Percentiles rank a stretch among this genome's conserved stretches.
Conservation (phyloP, 1,284 basidiomycete species). For the Porogramme epimiltina region DNA sequence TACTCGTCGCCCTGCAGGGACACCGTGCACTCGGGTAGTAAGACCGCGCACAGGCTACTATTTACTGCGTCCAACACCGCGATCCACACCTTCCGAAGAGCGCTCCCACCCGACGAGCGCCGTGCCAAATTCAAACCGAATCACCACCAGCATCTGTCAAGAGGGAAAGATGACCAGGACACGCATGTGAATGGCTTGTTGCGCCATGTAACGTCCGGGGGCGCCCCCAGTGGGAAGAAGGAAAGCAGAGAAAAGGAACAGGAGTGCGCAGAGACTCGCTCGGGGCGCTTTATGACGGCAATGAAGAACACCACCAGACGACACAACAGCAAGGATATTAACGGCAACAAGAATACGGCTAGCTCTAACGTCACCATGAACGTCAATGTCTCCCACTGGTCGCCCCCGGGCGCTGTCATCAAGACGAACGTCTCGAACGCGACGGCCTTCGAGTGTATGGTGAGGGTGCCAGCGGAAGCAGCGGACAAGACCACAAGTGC, state of each 20-base stretch:
- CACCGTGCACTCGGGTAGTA: constrained; percentile 51
- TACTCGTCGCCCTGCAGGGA: constrained; percentile 33
- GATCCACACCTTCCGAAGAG: constrained; percentile 66
- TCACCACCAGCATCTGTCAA: constrained; percentile 34
- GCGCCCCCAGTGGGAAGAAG: background rate
- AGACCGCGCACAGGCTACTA: constrained; percentile 46
- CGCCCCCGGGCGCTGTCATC: background rate
- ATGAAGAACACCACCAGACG: background rate
- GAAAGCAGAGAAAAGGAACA: background rate
- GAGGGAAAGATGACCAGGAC: constrained; percentile 34
- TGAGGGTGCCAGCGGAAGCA: background rate
- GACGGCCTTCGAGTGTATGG: background rate
- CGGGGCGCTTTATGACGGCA: background rate
- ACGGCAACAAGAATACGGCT: background rate
- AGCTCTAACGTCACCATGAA: no score
- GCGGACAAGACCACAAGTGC: no score
- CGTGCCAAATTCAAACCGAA: constrained; percentile 64
- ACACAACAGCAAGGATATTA: no score
- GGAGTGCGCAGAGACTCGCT: background rate
- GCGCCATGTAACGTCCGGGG: constrained; percentile 22
- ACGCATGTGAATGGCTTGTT: constrained; percentile 49
- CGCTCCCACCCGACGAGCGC: constrained; percentile 67
- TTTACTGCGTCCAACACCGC: constrained; percentile 62
- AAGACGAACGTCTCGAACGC: background rate
- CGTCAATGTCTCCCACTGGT: background rate